These are phyloP conservation scores for Geotrichum aggregatum DNA, from an alignment of 1,139 yeast genomes.

Conservation along the genomic window DNA sequence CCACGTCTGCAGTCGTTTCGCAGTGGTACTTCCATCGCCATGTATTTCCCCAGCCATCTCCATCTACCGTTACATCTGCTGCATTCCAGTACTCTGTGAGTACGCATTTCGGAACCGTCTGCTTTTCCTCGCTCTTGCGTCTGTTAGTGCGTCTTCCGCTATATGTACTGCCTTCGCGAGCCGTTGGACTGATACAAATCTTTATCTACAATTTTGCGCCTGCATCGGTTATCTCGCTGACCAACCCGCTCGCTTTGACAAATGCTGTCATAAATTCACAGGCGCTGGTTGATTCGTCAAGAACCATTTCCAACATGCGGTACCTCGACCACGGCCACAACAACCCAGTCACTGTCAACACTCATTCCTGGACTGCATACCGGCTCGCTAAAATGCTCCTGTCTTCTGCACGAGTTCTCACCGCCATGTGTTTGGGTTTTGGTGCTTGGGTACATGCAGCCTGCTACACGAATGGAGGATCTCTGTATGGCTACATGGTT, in stretches of 20 bases:
- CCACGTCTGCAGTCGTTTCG: slow-evolving; percentile 38
- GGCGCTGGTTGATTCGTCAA: slow-evolving; percentile 36
- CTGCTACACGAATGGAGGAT: slow-evolving; percentile 33
- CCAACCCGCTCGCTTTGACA: slow-evolving; percentile 41
- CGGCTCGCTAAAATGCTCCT: slow-evolving; percentile 40
- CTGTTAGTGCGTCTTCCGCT: slow-evolving; percentile 40
- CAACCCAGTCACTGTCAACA: slow-evolving; percentile 15
- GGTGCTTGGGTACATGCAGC: slow-evolving; percentile 44
- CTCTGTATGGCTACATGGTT: slow-evolving; percentile 41
- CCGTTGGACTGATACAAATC: slow-evolving; percentile 30
- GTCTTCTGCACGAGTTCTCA: slow-evolving; percentile 39
- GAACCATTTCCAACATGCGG: slow-evolving; percentile 30
- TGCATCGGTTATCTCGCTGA: slow-evolving; percentile 33
- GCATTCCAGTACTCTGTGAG: slow-evolving; percentile 34
- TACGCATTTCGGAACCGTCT: slow-evolving; percentile 41
- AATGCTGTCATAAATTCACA: slow-evolving; percentile 39
- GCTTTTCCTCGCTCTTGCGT: slow-evolving; percentile 37
- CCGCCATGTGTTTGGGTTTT: slow-evolving; percentile 39
- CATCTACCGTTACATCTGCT: slow-evolving; percentile 29
- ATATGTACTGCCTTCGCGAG: slow-evolving; percentile 37
- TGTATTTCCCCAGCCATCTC: slow-evolving; percentile 28
- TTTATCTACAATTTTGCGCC: slow-evolving; percentile 32
- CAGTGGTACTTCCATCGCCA: slow-evolving; percentile 43
- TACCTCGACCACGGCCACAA: slow-evolving; percentile 26
- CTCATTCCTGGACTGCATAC: slow-evolving; percentile 35